A percentile compares a stretch with the other conserved stretches of the same genome.
phyloP scores from a whole-genome alignment of 2,329 filamentous ascomycete genomes.

The Zelopaecilomyces penicillatus region DNA sequence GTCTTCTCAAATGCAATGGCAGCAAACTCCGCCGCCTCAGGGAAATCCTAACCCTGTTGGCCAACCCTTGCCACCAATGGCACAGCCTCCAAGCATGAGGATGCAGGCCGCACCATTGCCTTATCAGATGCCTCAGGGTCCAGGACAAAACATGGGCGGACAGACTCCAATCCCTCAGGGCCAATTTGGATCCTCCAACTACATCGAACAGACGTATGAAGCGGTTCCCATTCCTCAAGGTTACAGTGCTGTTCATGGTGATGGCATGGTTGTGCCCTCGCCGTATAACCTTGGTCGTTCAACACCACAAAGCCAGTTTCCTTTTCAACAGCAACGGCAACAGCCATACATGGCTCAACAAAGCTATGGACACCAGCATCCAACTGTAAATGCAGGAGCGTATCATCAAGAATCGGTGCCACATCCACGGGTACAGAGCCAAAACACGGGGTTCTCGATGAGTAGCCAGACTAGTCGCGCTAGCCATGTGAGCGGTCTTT shows the following conservation, averaged over 20 bases:
- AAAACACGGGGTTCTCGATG: neutral
- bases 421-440: neutral
- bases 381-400: neutral
- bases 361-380: neutral
- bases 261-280: slow-evolving; percentile 22
- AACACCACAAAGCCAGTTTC: neutral
- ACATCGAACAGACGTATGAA: slow-evolving; percentile 17
- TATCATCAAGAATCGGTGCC: neutral
- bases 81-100: neutral
- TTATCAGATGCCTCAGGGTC: slow-evolving; percentile 1
- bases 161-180: neutral
- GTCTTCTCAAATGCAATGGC: slow-evolving; percentile 13
- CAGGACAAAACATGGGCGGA: neutral
- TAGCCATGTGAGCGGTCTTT: neutral
- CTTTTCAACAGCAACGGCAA: slow-evolving; percentile 6
- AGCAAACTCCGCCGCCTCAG: neutral
- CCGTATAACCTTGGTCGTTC: slow-evolving; percentile 17
- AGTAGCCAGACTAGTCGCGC: neutral
- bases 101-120: neutral
- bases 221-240: slow-evolving; percentile 29
- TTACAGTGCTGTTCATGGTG: slow-evolving; percentile 29
- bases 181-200: neutral
- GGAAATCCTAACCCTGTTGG: neutral
- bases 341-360: neutral
- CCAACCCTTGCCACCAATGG: slow-evolving; percentile 2